These are phyloP conservation scores for Canariomyces notabilis DNA, from an alignment of 2,329 filamentous ascomycete species.

Conservation along the genomic window DNA sequence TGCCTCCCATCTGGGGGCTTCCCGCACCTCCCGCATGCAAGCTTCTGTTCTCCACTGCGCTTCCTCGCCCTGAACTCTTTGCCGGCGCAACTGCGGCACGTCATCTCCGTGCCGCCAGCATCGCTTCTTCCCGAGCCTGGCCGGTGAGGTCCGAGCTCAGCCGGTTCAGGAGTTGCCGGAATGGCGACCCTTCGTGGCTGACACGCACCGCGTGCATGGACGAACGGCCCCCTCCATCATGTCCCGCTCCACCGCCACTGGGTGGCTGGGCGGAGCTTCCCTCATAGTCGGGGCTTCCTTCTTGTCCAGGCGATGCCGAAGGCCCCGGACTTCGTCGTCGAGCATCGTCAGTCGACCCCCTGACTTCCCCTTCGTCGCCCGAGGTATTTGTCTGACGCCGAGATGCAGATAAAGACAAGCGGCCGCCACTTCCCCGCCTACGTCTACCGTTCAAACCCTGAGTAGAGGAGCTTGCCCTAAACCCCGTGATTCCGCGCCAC, in stretches of 20 bases:
- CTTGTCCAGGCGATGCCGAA: neutral
- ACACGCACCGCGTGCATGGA: conserved; percentile 7
- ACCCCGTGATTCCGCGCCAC: conserved; percentile 43
- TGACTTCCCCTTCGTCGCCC: neutral
- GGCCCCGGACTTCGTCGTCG: conserved; percentile 4
- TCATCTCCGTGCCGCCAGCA: conserved; percentile 43
- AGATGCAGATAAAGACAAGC: conserved; percentile 22
- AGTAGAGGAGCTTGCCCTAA: conserved; percentile 20
- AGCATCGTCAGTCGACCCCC: conserved; percentile 1
- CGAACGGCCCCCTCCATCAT: neutral
- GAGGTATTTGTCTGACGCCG: conserved; percentile 5
- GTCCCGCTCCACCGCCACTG: conserved; percentile 1
- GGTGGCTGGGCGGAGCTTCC: conserved; percentile 7
- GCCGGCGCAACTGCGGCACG: conserved; percentile 55
- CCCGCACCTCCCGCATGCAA: conserved; percentile 58
- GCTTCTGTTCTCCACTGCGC: conserved; percentile 46
- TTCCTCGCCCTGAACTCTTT: conserved; percentile 59
- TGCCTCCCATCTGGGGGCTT: conserved; percentile 24
- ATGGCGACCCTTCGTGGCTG: conserved; percentile 10
- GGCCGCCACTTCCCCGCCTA: conserved; percentile 16
- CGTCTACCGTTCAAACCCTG: conserved; percentile 22
- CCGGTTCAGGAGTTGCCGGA: conserved; percentile 15
- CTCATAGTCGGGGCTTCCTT: conserved; percentile 5
- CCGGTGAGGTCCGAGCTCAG: conserved; percentile 53
- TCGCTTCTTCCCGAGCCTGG: neutral